Evolutionary conservation across 2,329 filamentous ascomycete genomes (phyloP).

Genomic region (Cordyceps tenuipes): DNA sequence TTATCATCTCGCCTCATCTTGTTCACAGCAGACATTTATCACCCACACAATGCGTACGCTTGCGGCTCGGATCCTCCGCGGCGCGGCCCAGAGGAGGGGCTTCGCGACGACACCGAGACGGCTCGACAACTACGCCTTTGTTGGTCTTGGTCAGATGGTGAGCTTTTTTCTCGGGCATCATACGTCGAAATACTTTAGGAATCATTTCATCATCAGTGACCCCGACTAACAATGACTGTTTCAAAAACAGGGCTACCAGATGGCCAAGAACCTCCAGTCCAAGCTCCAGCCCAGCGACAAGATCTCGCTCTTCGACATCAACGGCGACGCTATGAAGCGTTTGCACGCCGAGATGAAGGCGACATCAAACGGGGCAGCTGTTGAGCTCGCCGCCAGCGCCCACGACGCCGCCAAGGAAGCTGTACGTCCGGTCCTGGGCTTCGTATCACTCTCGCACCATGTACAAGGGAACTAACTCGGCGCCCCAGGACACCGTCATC

Average conservation of each 20-base stretch:
- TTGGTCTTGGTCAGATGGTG: constrained; percentile 56
- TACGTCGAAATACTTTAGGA: too few species aligned
- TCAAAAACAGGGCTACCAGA: constrained; percentile 45
- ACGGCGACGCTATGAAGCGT: constrained; percentile 37
- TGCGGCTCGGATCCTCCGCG: constrained; percentile 8
- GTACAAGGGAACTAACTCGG: background rate
- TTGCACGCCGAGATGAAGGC: constrained; percentile 41
- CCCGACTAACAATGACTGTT: background rate
- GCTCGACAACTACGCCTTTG: constrained; percentile 48
- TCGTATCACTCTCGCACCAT: constrained; percentile 5
- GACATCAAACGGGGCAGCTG: constrained; percentile 35
- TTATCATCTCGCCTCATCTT: background rate
- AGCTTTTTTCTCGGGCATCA: constrained; percentile 14
- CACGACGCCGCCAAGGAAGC: constrained; percentile 43
- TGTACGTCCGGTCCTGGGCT: constrained; percentile 29
- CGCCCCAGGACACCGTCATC: constrained; percentile 66
- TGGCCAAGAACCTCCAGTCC: constrained; percentile 53
- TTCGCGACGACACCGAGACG: constrained; percentile 42
- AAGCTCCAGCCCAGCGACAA: constrained; percentile 44
- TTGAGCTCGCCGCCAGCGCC: constrained; percentile 37
- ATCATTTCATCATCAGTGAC: background rate
- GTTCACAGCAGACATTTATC: background rate
- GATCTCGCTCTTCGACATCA: constrained; percentile 49
- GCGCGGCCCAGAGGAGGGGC: constrained; percentile 32
- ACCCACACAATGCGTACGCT: constrained; percentile 10